Evolutionary conservation across 2,329 filamentous ascomycete species (phyloP).

Genomic region (Thelonectria discophora): DNA sequence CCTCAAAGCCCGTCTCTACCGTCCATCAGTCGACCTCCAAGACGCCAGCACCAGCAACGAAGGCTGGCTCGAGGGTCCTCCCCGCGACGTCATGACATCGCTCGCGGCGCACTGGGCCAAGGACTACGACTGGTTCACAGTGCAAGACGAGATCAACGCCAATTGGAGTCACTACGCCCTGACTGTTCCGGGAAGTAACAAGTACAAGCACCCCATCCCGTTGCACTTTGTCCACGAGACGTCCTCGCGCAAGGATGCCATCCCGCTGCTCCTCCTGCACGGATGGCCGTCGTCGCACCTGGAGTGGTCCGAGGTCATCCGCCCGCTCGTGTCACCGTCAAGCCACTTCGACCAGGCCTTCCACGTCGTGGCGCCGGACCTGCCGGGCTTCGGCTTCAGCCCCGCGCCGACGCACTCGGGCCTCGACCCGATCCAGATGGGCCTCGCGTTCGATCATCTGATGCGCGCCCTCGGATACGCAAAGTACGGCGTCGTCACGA

Average conservation of each 20-base stretch:
- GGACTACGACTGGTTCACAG: constrained; percentile 4
- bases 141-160: constrained; percentile 1
- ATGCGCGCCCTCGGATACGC: background rate
- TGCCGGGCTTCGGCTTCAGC: constrained; percentile 4
- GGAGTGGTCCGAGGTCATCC: constrained; percentile 1
- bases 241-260: background rate
- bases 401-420: background rate
- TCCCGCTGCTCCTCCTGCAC: background rate
- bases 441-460: background rate
- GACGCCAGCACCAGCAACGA: constrained; percentile 3
- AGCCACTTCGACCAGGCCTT: background rate
- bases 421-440: background rate
- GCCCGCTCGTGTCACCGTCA: background rate
- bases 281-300: constrained; percentile 3
- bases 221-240: constrained; percentile 1
- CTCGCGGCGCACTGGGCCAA: background rate
- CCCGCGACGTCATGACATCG: background rate
- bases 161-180: constrained; percentile 4
- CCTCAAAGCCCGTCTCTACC: constrained; percentile 3
- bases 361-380: constrained; percentile 1
- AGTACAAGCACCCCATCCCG: background rate
- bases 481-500: constrained; percentile 3
- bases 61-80: constrained; percentile 4
- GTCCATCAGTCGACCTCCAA: background rate
- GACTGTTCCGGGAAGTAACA: background rate